These are phyloP conservation scores for Mucuna pruriens DNA, from an alignment of 306 rosid species.

Conservation along the genomic window DNA sequence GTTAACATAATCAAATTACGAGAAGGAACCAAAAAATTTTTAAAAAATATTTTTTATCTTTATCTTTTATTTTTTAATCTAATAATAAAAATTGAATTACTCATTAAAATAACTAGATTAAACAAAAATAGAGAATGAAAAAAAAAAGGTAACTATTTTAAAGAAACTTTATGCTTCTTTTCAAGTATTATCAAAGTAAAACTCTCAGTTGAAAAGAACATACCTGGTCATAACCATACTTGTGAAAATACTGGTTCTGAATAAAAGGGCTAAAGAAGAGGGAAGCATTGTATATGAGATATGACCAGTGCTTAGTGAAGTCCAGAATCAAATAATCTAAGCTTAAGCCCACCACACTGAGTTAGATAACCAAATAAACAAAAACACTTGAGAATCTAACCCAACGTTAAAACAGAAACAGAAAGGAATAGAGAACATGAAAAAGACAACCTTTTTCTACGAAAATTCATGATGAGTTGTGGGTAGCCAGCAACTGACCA, in stretches of 20 bases:
- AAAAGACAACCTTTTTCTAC: constrained; percentile 66
- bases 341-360: constrained; percentile 86
- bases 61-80: too few relatives aligned
- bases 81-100: too few relatives aligned
- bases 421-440: neutral
- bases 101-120: too few relatives aligned
- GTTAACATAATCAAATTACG: neutral
- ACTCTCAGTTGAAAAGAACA: neutral
- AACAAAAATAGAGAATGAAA: too few relatives aligned
- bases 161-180: too few relatives aligned
- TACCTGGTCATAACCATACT: constrained; percentile 77
- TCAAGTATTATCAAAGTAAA: neutral
- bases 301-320: constrained; percentile 69
- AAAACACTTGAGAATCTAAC: neutral
- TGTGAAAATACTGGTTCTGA: constrained; percentile 70
- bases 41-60: too few relatives aligned
- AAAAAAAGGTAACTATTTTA: too few relatives aligned
- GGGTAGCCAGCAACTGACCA: constrained; percentile 74
- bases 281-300: constrained; percentile 79
- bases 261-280: constrained; percentile 77
- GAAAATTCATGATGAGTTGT: constrained; percentile 77
- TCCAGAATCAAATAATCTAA: constrained; percentile 75
- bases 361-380: neutral
- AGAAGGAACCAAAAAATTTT: too few relatives aligned
- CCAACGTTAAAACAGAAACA: neutral